These are phyloP conservation scores for Starmerella geochares DNA, from an alignment of 805 yeast species.

Conservation along the genomic window DNA sequence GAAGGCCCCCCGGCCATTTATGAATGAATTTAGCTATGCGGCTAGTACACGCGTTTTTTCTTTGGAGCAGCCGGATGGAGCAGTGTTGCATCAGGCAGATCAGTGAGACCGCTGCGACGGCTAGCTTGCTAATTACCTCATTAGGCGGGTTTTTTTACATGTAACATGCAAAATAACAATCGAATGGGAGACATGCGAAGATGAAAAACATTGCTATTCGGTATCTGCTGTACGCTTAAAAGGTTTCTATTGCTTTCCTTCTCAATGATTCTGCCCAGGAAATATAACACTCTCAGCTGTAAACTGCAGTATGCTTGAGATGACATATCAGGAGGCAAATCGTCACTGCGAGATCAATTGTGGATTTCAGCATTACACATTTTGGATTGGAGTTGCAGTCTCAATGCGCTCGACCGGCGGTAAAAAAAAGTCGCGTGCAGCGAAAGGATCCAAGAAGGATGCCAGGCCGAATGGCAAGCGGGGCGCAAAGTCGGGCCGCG, in stretches of 20 bases:
- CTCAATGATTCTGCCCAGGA: not conserved
- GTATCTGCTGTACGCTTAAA: too few species aligned
- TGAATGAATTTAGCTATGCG: not conserved
- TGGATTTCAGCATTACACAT: not conserved
- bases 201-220: too few species aligned
- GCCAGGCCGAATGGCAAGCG: not conserved
- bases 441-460: conserved; percentile 1
- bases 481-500: not conserved
- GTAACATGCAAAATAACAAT: too few species aligned
- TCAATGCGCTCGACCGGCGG: conserved; percentile 2
- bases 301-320: not conserved
- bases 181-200: too few species aligned
- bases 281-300: too few species aligned
- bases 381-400: not conserved
- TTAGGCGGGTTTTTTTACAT: too few species aligned
- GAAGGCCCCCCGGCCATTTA: not conserved
- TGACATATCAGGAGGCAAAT: not conserved
- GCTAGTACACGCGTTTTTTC: not conserved
- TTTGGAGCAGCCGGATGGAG: not conserved
- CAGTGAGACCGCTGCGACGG: not conserved
- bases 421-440: conserved; percentile 3
- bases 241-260: too few species aligned
- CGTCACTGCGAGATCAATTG: not conserved
- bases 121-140: too few species aligned
- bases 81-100: not conserved